Percentiles rank a stretch among this genome's conserved stretches.
These are phyloP conservation scores for Aspergillus pseudoterreus DNA, from an alignment of 2,329 filamentous ascomycete species.

Conservation along the genomic window DNA sequence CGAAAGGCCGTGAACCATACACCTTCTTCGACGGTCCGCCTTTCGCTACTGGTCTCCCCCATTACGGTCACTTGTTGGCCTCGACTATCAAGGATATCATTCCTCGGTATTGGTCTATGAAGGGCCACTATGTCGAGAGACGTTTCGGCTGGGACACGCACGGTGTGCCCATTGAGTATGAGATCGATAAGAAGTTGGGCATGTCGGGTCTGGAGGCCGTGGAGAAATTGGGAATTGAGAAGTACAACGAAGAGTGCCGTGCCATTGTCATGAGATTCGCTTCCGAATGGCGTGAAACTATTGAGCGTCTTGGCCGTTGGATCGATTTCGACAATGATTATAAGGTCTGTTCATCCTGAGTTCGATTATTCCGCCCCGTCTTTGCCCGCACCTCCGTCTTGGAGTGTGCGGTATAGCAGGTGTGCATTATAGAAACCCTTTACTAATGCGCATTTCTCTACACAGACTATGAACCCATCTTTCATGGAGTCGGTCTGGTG, in stretches of 20 bases:
- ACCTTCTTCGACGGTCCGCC: slow-evolving; percentile 92
- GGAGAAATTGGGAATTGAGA: slow-evolving; percentile 75
- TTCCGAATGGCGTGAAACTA: slow-evolving; percentile 79
- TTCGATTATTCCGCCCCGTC: neutral
- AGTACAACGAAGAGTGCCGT: slow-evolving; percentile 88
- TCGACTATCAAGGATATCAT: slow-evolving; percentile 98
- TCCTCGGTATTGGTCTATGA: slow-evolving; percentile 96
- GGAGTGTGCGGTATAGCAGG: neutral
- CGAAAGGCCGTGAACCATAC: slow-evolving; percentile 75
- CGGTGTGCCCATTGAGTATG: slow-evolving; percentile 90
- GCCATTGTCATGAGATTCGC: slow-evolving; percentile 92
- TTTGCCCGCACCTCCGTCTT: neutral
- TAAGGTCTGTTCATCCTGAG: slow-evolving; percentile 55
- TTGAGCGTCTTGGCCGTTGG: slow-evolving; percentile 88
- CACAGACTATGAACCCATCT: slow-evolving; percentile 80
- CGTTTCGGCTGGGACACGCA: slow-evolving; percentile 96
- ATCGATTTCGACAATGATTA: slow-evolving; percentile 98
- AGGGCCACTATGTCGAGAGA: slow-evolving; percentile 85
- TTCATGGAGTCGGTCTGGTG: slow-evolving; percentile 98
- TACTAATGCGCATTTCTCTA: neutral
- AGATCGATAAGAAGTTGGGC: slow-evolving; percentile 93
- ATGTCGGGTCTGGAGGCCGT: slow-evolving; percentile 87
- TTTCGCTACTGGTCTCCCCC: slow-evolving; percentile 68
- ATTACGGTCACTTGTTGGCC: slow-evolving; percentile 75
- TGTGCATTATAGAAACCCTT: no score